Base-by-base conservation (phyloP, 2,329 filamentous ascomycete genomes). In the Fusarium setosum region DNA sequence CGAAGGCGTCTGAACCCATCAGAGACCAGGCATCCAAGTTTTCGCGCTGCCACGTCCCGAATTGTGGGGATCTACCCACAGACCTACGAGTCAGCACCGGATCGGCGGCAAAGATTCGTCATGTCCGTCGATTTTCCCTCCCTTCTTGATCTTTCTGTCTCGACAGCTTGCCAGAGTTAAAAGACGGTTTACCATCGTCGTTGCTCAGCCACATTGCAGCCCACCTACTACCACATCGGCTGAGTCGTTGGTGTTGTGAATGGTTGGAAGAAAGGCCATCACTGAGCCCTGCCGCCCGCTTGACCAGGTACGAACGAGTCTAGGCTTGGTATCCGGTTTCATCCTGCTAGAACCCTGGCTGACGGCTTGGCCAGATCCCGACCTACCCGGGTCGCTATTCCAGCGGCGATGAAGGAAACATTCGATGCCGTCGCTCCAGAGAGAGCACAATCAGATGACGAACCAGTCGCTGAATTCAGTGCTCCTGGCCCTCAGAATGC, bases 401-500 rank as follows among this genome's bases (percentile, higher is more conserved):
- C 15, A 24, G 23, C 17, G 13, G 13, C 4, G 9, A 50, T 51
- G 38, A 64, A 67, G n/a, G 40, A 67, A 24, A 2, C 47, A 12
- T n/a, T 3, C 7, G 0, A 9, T 20, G n/a, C 4, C 10, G 1
- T 38, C 49, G 3, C 11, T 32, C 17, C 5, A 17, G 23, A 20
- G 3, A 15, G 3, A 1, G 5, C 34, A 42, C n/a, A 18, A 0
- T 17, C 54, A 10, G 45, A 34, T 2, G 52, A 31, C 18, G 8
- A 15, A 1, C 18, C 38, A 0, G 17, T 37, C 3, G 10, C 26
- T 2, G n/a, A 48, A 8, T 57, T 71, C 2, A 37, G 34, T 1
- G 32, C 58, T 5, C 61, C 67, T 0, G 69, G 69, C 0, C 55
- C 63, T 1, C 45, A 71, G 1, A 23, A 32, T 5, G 56, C 72